These are phyloP conservation scores for Ceratocystis huliohia DNA, from an alignment of 2,329 filamentous ascomycete genomes.

Conservation along the genomic window DNA sequence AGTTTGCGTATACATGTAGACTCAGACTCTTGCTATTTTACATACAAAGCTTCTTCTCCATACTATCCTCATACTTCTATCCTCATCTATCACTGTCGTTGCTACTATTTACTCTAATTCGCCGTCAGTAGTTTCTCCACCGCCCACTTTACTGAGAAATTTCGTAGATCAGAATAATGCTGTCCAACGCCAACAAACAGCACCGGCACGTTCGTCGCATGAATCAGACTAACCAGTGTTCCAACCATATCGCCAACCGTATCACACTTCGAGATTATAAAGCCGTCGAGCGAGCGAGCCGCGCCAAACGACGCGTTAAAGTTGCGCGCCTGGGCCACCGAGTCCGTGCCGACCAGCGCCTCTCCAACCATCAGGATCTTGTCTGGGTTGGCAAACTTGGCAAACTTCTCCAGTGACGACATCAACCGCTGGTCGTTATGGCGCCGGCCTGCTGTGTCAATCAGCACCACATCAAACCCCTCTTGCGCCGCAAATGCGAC, in stretches of 20 bases:
- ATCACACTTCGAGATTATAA: conserved; percentile 97
- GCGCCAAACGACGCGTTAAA: conserved; percentile 88
- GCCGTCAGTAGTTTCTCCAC: conserved; percentile 47
- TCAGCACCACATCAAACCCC: conserved; percentile 83
- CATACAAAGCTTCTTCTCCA: background rate
- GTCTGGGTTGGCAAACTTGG: conserved; percentile 87
- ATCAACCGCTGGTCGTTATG: conserved; percentile 95
- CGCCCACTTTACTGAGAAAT: conserved; percentile 57
- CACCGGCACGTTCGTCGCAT: conserved; percentile 91
- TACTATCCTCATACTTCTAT: background rate
- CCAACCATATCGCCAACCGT: conserved; percentile 98
- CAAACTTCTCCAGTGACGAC: conserved; percentile 94
- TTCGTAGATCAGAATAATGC: conserved; percentile 55
- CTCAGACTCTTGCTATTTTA: conserved; percentile 5
- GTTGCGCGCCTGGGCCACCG: conserved; percentile 87
- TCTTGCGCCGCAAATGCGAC: conserved; percentile 65
- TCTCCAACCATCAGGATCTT: conserved; percentile 93
- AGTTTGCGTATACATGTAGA: too few relatives aligned
- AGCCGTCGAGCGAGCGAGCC: conserved; percentile 72
- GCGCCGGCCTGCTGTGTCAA: conserved; percentile 86
- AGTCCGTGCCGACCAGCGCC: conserved; percentile 90
- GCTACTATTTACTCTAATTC: background rate
- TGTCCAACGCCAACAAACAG: conserved; percentile 72
- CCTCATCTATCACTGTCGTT: background rate
- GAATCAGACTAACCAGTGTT: conserved; percentile 90